Base-by-base conservation (phyloP, 345 rosid species). In the Melastoma malabathricum region DNA sequence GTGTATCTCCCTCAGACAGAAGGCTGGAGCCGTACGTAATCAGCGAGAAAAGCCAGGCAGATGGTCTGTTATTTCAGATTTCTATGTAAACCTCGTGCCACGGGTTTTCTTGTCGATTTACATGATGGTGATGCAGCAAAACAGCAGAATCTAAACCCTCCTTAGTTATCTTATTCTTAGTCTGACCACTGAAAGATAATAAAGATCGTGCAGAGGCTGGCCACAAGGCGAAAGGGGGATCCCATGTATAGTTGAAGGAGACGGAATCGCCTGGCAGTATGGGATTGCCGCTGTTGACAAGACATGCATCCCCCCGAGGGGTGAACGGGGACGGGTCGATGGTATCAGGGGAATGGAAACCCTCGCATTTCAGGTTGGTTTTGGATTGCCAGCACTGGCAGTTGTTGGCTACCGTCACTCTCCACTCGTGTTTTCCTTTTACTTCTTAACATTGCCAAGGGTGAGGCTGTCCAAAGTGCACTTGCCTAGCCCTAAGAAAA, bases 221-320 rank as follows among this genome's bases (percentile, higher is more conserved):
- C 34, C 27, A 38, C 10, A 63, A 4, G 4, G 20, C 1, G 52
- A 59, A 56, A 22, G 56, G 69, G 34, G 72, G 68, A 18, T 71
- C 56, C 75, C 69, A 71, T 6, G 63, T 61, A 15, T 67, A 63
- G 29, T 60, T 53, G 58, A 67, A 63, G 7, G 15, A 13, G 23
- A 67, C 23, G 2, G 61, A 29, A 19, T 29, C 7, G 10, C 10
- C 13, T 4, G 52, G 44, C 15, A 1, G 43, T 46, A 71, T 13
- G 49, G 56, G 18, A 2, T 50, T 46, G 46, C 71, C 68, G 23
- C 22, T 44, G 51, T 46, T 51, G 3, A 66, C 46, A 1, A 66
- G 61, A 31, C 66, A 63, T 5, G 5, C 12, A 6, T 56, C 58
- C 39, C 58, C 66, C 47, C 17, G 51, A 17, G 43, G 15, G 39